A percentile compares a stretch with the other conserved stretches of the same genome.
These are phyloP conservation scores for Apiospora kogelbergensis DNA, from an alignment of 2,329 filamentous ascomycete genomes.

Conservation along the genomic window DNA sequence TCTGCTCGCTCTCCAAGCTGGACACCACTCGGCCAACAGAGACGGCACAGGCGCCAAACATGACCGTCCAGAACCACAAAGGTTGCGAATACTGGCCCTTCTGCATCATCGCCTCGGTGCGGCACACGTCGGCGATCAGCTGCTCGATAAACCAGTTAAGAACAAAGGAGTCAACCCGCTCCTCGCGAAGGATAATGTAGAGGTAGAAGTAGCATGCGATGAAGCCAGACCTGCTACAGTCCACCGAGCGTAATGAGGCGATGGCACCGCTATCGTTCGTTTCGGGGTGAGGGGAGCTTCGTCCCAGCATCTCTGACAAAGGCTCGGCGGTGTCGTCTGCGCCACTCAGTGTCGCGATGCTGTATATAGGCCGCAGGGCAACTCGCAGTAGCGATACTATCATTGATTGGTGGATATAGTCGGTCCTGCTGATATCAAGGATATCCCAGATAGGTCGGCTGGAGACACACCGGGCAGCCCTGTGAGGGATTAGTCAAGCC, in stretches of 20 bases:
- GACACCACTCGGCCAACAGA: slow-evolving; percentile 37
- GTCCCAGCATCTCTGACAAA: slow-evolving; percentile 27
- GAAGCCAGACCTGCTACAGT: slow-evolving; percentile 43
- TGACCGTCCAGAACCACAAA: slow-evolving; percentile 46
- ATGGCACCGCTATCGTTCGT: slow-evolving; percentile 19
- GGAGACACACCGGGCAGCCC: slow-evolving; percentile 41
- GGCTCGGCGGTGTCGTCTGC: slow-evolving; percentile 24
- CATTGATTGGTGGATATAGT: slow-evolving; percentile 44
- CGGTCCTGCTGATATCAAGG: slow-evolving; percentile 36
- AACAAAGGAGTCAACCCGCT: slow-evolving; percentile 41
- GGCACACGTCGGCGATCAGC: slow-evolving; percentile 42
- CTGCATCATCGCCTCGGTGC: slow-evolving; percentile 39
- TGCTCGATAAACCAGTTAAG: slow-evolving; percentile 47
- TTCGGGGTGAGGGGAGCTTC: slow-evolving; percentile 23
- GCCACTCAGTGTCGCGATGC: slow-evolving; percentile 26
- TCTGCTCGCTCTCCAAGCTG: slow-evolving; percentile 35
- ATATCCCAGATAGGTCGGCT: slow-evolving; percentile 38
- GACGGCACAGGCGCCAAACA: slow-evolving; percentile 44
- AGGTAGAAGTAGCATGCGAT: slow-evolving; percentile 49
- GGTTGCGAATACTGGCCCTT: slow-evolving; percentile 42
- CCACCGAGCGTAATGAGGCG: slow-evolving; percentile 25
- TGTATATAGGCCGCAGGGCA: slow-evolving; percentile 41
- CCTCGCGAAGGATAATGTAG: slow-evolving; percentile 43
- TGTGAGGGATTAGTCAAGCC: slow-evolving; percentile 20
- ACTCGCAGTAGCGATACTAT: slow-evolving; percentile 45